Conservation (phyloP, 306 rosid genomes). For the Hippophae rhamnoides region DNA sequence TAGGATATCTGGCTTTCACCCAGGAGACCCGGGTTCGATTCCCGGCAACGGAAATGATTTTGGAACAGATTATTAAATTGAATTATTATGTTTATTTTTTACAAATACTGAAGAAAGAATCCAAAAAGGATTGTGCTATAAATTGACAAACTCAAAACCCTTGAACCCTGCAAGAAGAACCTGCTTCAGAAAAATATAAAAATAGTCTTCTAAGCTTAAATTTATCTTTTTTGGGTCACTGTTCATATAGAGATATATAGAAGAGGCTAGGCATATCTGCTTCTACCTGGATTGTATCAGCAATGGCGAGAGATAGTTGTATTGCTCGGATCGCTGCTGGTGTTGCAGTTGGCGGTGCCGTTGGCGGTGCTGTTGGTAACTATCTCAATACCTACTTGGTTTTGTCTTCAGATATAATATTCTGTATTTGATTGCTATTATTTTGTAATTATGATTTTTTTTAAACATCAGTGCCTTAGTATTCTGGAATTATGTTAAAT, state of each 20-base stretch:
- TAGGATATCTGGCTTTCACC: slow-evolving; percentile 99
- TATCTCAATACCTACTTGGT: neutral
- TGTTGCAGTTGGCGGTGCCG: slow-evolving; percentile 63
- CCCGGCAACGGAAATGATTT: slow-evolving; percentile 68
- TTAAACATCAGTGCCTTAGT: neutral
- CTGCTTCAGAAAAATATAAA: no score
- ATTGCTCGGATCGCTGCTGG: slow-evolving; percentile 58
- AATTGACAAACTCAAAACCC: no score
- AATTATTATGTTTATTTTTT: no score
- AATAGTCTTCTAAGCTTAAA: no score
- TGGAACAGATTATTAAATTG: no score
- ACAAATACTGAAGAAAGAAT: no score
- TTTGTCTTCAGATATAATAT: neutral
- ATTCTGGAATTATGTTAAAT: neutral
- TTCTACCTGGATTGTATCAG: no score
- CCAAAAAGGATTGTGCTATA: no score
- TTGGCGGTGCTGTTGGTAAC: slow-evolving; percentile 67
- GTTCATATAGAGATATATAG: no score
- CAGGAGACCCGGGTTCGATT: slow-evolving; percentile 99
- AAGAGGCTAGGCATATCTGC: no score
- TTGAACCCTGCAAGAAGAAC: no score
- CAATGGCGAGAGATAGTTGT: slow-evolving; percentile 72
- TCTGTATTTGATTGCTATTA: neutral
- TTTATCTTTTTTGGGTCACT: no score
- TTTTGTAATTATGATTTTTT: neutral